phyloP scores from a whole-genome alignment of 2,329 filamentous ascomycete genomes.

The Knufia fluminis region DNA sequence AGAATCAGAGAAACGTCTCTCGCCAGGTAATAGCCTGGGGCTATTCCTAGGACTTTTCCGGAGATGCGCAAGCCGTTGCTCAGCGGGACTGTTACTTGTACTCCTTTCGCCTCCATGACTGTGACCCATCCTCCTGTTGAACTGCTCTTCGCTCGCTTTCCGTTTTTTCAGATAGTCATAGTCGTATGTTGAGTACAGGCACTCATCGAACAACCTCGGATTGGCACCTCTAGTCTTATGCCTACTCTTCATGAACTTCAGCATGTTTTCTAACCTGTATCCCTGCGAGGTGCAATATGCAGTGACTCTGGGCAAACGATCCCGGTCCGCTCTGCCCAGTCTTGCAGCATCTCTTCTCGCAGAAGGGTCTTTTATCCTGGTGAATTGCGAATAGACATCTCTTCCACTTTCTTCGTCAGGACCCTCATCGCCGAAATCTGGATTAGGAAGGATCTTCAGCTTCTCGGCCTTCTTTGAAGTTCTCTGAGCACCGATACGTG shows the following conservation, averaged over 20 bases:
- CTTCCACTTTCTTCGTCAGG: constrained; percentile 81
- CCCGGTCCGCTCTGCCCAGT: constrained; percentile 85
- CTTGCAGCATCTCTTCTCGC: constrained; percentile 85
- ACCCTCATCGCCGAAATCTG: constrained; percentile 67
- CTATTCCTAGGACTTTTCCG: constrained; percentile 17
- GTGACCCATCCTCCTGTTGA: constrained; percentile 13
- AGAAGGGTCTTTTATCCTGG: constrained; percentile 91
- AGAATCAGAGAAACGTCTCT: constrained; percentile 48
- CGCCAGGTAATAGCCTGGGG: constrained; percentile 16
- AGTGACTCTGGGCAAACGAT: constrained; percentile 78
- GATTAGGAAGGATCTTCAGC: constrained; percentile 89
- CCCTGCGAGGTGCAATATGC: constrained; percentile 92
- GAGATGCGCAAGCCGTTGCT: constrained; percentile 17
- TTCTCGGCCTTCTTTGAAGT: constrained; percentile 96
- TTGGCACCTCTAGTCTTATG: constrained; percentile 67
- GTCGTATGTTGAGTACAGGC: constrained; percentile 89
- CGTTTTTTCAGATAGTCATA: constrained; percentile 50
- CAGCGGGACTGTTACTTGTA: constrained; percentile 21
- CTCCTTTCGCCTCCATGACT: constrained; percentile 11
- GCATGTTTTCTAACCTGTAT: constrained; percentile 80
- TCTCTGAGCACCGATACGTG: constrained; percentile 86
- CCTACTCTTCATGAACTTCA: constrained; percentile 83
- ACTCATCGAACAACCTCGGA: constrained; percentile 93
- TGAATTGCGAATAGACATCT: constrained; percentile 97
- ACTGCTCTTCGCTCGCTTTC: constrained; percentile 33